A percentile compares a stretch with the other conserved stretches of the same genome.
Evolutionary conservation across 371 early-diverging fungal genomes (phyloP).

Genomic region (Rhizomucor miehei): DNA sequence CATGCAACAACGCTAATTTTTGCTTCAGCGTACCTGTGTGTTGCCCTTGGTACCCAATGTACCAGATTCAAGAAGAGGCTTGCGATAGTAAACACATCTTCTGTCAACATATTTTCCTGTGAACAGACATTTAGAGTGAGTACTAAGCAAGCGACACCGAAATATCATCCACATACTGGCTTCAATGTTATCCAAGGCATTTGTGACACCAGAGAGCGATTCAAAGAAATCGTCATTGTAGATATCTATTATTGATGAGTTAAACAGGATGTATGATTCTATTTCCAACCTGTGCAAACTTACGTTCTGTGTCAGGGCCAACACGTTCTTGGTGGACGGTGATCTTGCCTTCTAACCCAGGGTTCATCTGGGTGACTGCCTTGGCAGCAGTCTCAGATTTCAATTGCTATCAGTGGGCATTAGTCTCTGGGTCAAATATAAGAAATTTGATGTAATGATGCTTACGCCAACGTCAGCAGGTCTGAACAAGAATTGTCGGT

Average conservation of each 20-base stretch:
- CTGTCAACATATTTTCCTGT: slow-evolving; percentile 89
- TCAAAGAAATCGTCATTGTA: slow-evolving; percentile 97
- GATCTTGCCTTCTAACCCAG: slow-evolving; percentile 80
- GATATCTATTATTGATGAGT: slow-evolving; percentile 41
- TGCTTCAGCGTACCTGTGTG: slow-evolving; percentile 69
- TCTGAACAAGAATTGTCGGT: slow-evolving; percentile 98
- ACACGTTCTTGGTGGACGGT: slow-evolving; percentile 93
- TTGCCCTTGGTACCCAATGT: slow-evolving; percentile 99
- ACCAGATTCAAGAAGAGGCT: slow-evolving; percentile 98
- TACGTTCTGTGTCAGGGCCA: slow-evolving; percentile 92
- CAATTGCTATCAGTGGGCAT: too few relatives aligned
- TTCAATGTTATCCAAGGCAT: slow-evolving; percentile 99
- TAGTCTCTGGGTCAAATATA: background rate
- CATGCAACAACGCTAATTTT: background rate
- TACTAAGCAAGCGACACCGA: background rate
- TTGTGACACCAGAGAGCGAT: slow-evolving; percentile 89
- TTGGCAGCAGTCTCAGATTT: slow-evolving; percentile 95
- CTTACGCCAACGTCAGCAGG: slow-evolving; percentile 83
- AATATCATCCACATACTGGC: slow-evolving; percentile 69
- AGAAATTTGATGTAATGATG: slow-evolving; percentile 7
- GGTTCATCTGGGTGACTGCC: slow-evolving; percentile 95
- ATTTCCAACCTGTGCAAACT: background rate
- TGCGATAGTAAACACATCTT: slow-evolving; percentile 95
- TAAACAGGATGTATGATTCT: background rate
- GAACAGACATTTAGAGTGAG: background rate